A percentile compares a stretch with the other conserved stretches of the same genome.
These are phyloP conservation scores for Neonectria magnoliae DNA, from an alignment of 2,329 filamentous ascomycete species.

Conservation along the genomic window DNA sequence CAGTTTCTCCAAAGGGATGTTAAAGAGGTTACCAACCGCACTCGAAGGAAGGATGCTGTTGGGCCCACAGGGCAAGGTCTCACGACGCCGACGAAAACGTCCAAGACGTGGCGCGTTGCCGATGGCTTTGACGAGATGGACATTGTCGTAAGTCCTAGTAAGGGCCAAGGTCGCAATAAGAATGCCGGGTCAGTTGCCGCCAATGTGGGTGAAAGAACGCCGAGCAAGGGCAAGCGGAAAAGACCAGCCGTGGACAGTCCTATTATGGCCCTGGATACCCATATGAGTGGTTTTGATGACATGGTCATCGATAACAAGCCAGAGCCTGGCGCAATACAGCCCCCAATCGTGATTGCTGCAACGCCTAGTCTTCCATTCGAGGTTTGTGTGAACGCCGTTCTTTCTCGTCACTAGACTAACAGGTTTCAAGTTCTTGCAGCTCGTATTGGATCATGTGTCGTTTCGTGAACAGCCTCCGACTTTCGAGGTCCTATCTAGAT, in stretches of 20 bases:
- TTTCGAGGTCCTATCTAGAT: conserved; percentile 73
- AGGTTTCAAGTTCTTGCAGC: conserved; percentile 64
- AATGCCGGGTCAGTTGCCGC: conserved; percentile 55
- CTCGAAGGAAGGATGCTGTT: conserved; percentile 56
- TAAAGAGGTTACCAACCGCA: conserved; percentile 64
- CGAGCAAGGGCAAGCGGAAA: conserved; percentile 77
- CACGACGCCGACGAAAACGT: conserved; percentile 69
- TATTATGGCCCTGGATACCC: conserved; percentile 66
- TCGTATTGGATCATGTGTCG: conserved; percentile 71
- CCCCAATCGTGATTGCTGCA: conserved; percentile 35
- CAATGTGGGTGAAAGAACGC: conserved; percentile 64
- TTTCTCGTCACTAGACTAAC: conserved; percentile 35
- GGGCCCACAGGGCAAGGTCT: conserved; percentile 34
- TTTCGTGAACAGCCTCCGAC: conserved; percentile 66
- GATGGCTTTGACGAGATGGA: conserved; percentile 82
- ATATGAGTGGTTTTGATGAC: conserved; percentile 55
- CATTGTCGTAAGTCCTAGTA: conserved; percentile 63
- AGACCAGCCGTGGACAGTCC: conserved; percentile 73
- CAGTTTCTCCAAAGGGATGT: conserved; percentile 79
- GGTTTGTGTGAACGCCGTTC: conserved; percentile 46
- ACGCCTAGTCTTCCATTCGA: conserved; percentile 55
- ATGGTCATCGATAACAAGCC: conserved; percentile 46
- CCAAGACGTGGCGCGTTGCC: conserved; percentile 67
- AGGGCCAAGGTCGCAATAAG: conserved; percentile 55
- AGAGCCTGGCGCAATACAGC: conserved; percentile 27